phyloP scores from a whole-genome alignment of 345 rosid genomes.

The Eucalyptus erythrocorys region DNA sequence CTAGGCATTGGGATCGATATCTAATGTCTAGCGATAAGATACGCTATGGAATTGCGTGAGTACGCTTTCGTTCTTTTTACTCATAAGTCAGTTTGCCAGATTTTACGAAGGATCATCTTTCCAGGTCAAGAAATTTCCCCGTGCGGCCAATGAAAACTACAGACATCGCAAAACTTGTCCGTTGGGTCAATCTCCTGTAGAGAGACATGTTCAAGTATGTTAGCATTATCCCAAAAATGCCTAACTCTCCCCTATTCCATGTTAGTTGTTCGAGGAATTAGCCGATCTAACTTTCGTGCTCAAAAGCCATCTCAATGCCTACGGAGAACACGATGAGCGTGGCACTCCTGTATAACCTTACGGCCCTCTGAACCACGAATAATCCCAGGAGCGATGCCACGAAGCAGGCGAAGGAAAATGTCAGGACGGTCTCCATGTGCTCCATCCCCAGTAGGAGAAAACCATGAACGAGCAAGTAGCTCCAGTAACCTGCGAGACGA shows the following conservation, averaged over 20 bases:
- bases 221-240: not conserved
- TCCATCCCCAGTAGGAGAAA: constrained; percentile 61
- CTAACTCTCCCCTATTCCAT: not conserved
- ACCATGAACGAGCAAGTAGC: constrained; percentile 73
- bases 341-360: constrained; percentile 44
- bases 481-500: constrained; percentile 48
- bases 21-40: too few species aligned
- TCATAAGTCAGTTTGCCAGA: too few species aligned
- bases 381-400: constrained; percentile 50
- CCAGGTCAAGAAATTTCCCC: too few species aligned
- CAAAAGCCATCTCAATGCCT: constrained; percentile 53
- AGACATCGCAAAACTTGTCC: not conserved
- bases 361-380: constrained; percentile 43
- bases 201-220: not conserved
- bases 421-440: constrained; percentile 27
- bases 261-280: not conserved
- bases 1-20: too few species aligned
- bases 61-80: too few species aligned
- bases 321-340: constrained; percentile 70
- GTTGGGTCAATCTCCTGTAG: not conserved
- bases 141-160: too few species aligned
- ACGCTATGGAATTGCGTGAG: fast-evolving
- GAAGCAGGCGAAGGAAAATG: constrained; percentile 51
- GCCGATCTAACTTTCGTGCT: constrained; percentile 10
- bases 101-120: too few species aligned